Evolutionary conservation across 495 filamentous ascomycete genomes (phyloP).

Genomic region (Zalerion maritima): DNA sequence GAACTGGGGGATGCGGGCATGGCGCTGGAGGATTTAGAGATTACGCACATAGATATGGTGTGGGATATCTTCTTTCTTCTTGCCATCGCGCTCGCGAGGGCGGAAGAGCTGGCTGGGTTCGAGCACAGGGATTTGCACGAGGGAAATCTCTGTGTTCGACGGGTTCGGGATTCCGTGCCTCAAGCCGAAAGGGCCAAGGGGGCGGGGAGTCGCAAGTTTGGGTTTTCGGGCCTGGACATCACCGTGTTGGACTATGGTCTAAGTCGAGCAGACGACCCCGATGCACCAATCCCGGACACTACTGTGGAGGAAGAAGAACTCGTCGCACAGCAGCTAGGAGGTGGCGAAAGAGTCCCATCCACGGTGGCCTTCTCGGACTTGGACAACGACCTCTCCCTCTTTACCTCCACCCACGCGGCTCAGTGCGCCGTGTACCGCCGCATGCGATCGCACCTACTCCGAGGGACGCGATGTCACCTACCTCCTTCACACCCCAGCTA

Average conservation of each 20-base stretch:
- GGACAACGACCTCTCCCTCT: slow-evolving; percentile 36
- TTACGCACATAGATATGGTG: slow-evolving; percentile 41
- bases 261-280: slow-evolving; percentile 42
- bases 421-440: slow-evolving; percentile 33
- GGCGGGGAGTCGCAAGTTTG: slow-evolving; percentile 35
- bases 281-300: too few species aligned
- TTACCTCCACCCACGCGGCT: slow-evolving; percentile 31
- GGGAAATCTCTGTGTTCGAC: slow-evolving; percentile 69
- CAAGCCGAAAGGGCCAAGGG: slow-evolving; percentile 21
- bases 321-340: neutral
- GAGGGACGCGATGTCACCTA: slow-evolving; percentile 16
- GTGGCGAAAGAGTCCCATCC: neutral
- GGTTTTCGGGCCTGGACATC: slow-evolving; percentile 53
- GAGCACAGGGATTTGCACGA: slow-evolving; percentile 87
- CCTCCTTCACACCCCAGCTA: slow-evolving; percentile 22
- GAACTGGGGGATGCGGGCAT: slow-evolving; percentile 80
- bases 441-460: slow-evolving; percentile 36
- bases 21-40: slow-evolving; percentile 50
- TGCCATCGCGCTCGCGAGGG: slow-evolving; percentile 59
- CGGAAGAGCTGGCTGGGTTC: slow-evolving; percentile 57
- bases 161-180: slow-evolving; percentile 20
- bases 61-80: slow-evolving; percentile 83
- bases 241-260: slow-evolving; percentile 88
- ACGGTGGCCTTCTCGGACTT: slow-evolving; percentile 34
- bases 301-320: slow-evolving; percentile 8